phyloP scores from a whole-genome alignment of 176 grass and related monocot genomes.

The Calamus simplicifolius region DNA sequence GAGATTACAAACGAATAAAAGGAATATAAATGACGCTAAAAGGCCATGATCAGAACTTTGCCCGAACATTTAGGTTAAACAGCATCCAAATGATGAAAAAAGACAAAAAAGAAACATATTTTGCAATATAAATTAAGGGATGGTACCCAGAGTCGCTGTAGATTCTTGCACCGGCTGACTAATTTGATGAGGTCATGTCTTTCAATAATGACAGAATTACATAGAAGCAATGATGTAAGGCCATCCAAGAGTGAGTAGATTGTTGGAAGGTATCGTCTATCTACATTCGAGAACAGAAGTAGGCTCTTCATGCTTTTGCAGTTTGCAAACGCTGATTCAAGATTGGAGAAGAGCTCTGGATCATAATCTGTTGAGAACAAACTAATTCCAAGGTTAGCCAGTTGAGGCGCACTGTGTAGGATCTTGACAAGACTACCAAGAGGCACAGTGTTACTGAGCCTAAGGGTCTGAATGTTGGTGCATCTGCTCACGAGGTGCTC shows the following conservation, averaged over 20 bases:
- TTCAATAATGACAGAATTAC: conserved; percentile 39
- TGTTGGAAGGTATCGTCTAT: conserved; percentile 42
- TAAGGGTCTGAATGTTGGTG: conserved; percentile 46
- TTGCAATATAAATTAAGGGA: no score
- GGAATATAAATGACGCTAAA: no score
- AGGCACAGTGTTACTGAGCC: conserved; percentile 55
- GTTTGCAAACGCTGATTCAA: conserved; percentile 37
- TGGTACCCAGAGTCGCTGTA: conserved; percentile 45
- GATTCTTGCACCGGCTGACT: conserved; percentile 54
- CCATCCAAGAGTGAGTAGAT: conserved; percentile 54
- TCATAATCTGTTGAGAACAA: conserved; percentile 34
- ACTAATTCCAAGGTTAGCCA: conserved; percentile 48
- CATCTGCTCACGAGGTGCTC: conserved; percentile 57
- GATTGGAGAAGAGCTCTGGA: conserved; percentile 41
- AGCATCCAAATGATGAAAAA: not conserved
- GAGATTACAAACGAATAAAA: not conserved
- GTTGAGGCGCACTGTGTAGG: conserved; percentile 36
- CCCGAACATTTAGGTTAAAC: not conserved
- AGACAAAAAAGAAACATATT: not conserved
- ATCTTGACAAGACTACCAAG: conserved; percentile 46
- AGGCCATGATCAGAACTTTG: no score
- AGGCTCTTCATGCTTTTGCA: conserved; percentile 46
- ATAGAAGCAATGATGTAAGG: conserved; percentile 61
- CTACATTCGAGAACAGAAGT: conserved; percentile 47
- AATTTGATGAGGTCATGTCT: conserved; percentile 50